Conservation (phyloP, 495 filamentous ascomycete genomes). For the Xylaria grammica region DNA sequence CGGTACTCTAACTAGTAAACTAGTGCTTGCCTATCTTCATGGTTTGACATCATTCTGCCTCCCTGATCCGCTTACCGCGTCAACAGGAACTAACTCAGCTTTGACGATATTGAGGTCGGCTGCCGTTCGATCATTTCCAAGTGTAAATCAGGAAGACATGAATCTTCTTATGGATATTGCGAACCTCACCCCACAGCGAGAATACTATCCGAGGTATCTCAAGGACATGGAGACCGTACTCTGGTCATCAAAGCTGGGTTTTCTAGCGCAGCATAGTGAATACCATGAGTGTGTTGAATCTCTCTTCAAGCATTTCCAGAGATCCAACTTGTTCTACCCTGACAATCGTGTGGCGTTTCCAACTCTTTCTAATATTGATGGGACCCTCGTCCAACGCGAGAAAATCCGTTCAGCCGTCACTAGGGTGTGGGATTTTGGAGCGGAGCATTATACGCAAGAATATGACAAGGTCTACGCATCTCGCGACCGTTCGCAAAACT, state of each 20-base stretch:
- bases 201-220: constrained; percentile 33
- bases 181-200: constrained; percentile 53
- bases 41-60: constrained; percentile 64
- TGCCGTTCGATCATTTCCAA: constrained; percentile 55
- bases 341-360: not conserved
- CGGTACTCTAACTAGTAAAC: constrained; percentile 58
- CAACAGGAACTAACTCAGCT: constrained; percentile 68
- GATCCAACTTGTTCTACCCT: constrained; percentile 29
- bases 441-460: constrained; percentile 45
- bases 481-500: constrained; percentile 28
- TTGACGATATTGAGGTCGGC: constrained; percentile 56
- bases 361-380: not conserved
- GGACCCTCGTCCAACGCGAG: constrained; percentile 45
- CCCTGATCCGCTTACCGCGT: constrained; percentile 60
- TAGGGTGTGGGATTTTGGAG: constrained; percentile 57
- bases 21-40: constrained; percentile 62
- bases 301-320: constrained; percentile 49
- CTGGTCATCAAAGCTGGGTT: constrained; percentile 40
- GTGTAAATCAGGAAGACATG: constrained; percentile 47
- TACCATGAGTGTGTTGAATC: constrained; percentile 50
- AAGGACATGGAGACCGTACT: constrained; percentile 34
- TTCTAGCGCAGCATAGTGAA: constrained; percentile 56
- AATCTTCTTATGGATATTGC: constrained; percentile 52
- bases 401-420: constrained; percentile 53
- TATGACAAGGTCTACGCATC: constrained; percentile 46